These are phyloP conservation scores for Mycena sanguinolenta DNA, from an alignment of 768 basidiomycete genomes.

Conservation along the genomic window DNA sequence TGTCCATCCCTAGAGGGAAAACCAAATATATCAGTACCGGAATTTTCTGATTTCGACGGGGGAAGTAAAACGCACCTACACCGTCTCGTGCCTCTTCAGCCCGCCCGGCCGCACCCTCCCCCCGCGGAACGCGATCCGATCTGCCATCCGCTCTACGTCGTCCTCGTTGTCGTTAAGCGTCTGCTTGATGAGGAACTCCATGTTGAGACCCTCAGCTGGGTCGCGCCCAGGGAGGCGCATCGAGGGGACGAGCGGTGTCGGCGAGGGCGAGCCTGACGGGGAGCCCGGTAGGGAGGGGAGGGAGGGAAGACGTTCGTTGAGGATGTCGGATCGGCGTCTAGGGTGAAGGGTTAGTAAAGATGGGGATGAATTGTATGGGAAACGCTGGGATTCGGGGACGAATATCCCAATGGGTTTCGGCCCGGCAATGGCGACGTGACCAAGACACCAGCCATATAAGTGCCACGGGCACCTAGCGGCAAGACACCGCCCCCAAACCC, in stretches of 20 bases:
- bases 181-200: constrained; percentile 76
- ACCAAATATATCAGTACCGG: too few species aligned
- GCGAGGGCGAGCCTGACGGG: constrained; percentile 61
- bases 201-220: constrained; percentile 61
- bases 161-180: constrained; percentile 66
- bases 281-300: constrained; percentile 45
- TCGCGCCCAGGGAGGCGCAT: constrained; percentile 64
- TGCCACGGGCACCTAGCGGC: too few species aligned
- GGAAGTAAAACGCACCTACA: background rate
- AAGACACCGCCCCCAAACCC: too few species aligned
- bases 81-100: constrained; percentile 33
- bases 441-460: too few species aligned
- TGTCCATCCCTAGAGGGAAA: background rate
- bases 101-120: constrained; percentile 24
- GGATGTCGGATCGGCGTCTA: constrained; percentile 79
- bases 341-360: background rate
- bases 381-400: background rate
- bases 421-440: too few species aligned
- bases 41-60: background rate
- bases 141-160: constrained; percentile 73
- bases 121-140: constrained; percentile 63
- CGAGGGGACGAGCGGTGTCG: constrained; percentile 58
- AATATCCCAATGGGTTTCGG: too few species aligned
- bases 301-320: constrained; percentile 84
- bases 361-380: background rate